These are phyloP conservation scores for Alliaria petiolata DNA, from an alignment of 345 rosid species.

Conservation along the genomic window DNA sequence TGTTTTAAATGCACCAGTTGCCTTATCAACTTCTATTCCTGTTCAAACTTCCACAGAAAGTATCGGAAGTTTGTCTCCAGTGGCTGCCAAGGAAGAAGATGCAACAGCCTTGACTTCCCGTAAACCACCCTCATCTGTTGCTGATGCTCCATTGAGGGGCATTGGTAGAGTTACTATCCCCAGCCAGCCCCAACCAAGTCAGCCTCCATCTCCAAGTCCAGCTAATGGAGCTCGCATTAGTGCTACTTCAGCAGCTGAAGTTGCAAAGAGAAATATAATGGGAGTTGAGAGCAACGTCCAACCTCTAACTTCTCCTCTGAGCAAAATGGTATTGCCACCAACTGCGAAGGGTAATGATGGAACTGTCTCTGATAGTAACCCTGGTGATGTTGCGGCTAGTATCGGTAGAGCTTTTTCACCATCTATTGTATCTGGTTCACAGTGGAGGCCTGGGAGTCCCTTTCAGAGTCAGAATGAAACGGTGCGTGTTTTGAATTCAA, in stretches of 20 bases:
- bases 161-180: slow-evolving; percentile 61
- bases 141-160: slow-evolving; percentile 59
- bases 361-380: slow-evolving; percentile 46
- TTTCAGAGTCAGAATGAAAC: slow-evolving; percentile 81
- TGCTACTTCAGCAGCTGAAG: slow-evolving; percentile 66
- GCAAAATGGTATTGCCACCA: slow-evolving; percentile 78
- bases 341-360: slow-evolving; percentile 73
- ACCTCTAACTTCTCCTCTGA: slow-evolving; percentile 67
- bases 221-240: slow-evolving; percentile 54
- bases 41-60: slow-evolving; percentile 56
- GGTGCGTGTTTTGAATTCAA: slow-evolving; percentile 37
- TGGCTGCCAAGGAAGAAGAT: slow-evolving; percentile 80
- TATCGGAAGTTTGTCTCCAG: slow-evolving; percentile 61
- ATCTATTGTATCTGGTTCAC: slow-evolving; percentile 66
- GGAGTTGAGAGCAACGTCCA: slow-evolving; percentile 72
- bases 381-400: slow-evolving; percentile 35
- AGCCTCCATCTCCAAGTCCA: slow-evolving; percentile 53
- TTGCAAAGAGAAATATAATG: slow-evolving; percentile 74
- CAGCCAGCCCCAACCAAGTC: slow-evolving; percentile 55
- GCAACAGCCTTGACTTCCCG: slow-evolving; percentile 46
- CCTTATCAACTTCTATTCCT: slow-evolving; percentile 47
- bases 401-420: slow-evolving; percentile 80
- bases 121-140: slow-evolving; percentile 66
- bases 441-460: slow-evolving; percentile 92
- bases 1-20: slow-evolving; percentile 45